Evolutionary conservation across 306 rosid genomes (phyloP), one percentile per base, ranked within the genome.

Genomic region (Coriaria nepalensis): DNA sequence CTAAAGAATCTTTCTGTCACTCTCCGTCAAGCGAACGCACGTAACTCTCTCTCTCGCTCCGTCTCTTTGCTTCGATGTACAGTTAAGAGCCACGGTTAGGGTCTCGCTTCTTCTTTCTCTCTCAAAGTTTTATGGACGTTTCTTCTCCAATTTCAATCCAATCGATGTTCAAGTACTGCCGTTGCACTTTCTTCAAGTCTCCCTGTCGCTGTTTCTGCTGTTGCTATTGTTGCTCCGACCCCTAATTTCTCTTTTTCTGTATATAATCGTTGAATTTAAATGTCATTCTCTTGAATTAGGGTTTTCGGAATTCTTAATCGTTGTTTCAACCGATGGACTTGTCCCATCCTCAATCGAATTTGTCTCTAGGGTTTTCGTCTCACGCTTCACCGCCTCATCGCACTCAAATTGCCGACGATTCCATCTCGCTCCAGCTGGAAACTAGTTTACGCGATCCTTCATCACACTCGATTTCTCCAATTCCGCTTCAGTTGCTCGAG

Each of bases 401-500:
- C 0, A 35, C 72, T 9, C 76, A 54, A 9, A 59, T 76, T 13
- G 56, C 80, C 39, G 94, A 83, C 40, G 94, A 83, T 13, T 71
- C 88, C 11, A 67, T 83, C n/a, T 43, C 68, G 11, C 78, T 83
- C 7, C 94, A 79, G 64, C 72, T 83, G 3, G 94, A 83, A 49
- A 66, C 88, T 9, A 68, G 67, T 68, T 64, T 63, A 10, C 85
- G 76, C 10, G 80, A 79, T 35, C 57, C 77, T 5, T 12, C 68
- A 20, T 20, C 29, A n/a, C 66, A 71, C 37, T 57, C 87, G 0
- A 36, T 61, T 8, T 52, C 80, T n/a, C 69, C 85, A 8, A 68
- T 85, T 5, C 87, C 82, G 4, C 85, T 86, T 2, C 93, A 86
- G 61, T 70, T 86, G 49, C 59, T 86, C 40, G 96, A 86, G 41